Evolutionary conservation across 805 yeast genomes (phyloP).

Genomic region (Clavispora asparagi): DNA sequence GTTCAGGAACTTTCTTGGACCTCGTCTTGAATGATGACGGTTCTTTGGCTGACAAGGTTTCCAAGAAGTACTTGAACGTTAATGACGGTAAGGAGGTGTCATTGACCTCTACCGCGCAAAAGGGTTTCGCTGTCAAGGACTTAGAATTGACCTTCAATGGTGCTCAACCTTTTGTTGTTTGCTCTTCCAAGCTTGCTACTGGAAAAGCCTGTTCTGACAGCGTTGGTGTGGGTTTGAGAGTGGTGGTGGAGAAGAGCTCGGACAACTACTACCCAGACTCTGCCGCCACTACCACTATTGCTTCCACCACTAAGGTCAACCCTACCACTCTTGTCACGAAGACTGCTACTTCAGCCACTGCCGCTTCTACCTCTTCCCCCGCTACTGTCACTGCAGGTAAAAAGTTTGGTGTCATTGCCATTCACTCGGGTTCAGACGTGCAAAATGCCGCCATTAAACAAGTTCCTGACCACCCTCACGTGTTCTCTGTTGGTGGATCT

Average conservation of each 20-base stretch:
- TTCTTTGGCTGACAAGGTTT: conserved; percentile 15
- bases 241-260: neutral
- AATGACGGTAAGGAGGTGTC: conserved; percentile 6
- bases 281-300: conserved; percentile 3
- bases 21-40: conserved; percentile 21
- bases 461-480: conserved; percentile 27
- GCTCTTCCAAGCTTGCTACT: neutral
- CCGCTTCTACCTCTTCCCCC: conserved; percentile 2
- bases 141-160: conserved; percentile 5
- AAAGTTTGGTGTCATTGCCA: conserved; percentile 17
- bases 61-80: conserved; percentile 15
- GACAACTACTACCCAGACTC: neutral
- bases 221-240: neutral
- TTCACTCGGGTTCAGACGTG: conserved; percentile 22
- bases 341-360: conserved; percentile 3
- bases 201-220: neutral
- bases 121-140: conserved; percentile 9
- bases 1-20: conserved; percentile 6
- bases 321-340: conserved; percentile 4
- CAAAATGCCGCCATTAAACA: conserved; percentile 23
- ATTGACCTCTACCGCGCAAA: conserved; percentile 5
- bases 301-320: conserved; percentile 2
- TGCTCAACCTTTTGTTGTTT: conserved; percentile 2
- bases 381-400: conserved; percentile 1
- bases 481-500: conserved; percentile 29